Evolutionary conservation across 192 early-diverging fungal genomes (phyloP), one percentile per base, ranked within the genome.

Genomic region (Dissophora globulifera): DNA sequence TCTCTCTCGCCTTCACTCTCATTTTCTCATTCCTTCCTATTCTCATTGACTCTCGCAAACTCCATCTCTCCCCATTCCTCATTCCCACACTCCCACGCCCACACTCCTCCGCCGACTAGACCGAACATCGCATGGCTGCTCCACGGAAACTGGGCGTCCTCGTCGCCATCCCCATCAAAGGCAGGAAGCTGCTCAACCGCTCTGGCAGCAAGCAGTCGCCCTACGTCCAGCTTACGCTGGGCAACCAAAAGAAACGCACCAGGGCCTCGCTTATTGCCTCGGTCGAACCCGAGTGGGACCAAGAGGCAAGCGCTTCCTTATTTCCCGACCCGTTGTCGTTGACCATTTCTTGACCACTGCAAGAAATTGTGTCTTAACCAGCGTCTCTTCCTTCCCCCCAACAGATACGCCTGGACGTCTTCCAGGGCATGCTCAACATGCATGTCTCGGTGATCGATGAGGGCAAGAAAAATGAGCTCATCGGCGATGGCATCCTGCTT

Each of bases 231-330:
- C 72, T 76, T 22, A 67, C 23, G 22, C 46, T 76, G 4, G 51
- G 63, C 10, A n/a, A 62, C 26, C 57, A 76, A 41, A 66, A 76
- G 63, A 76, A 76, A 19, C 63, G 72, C 35, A 76, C 72, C 4
- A 66, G 57, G 51, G 58, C 72, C 26, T 76, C 72, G 0, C 64
- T 76, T n/a, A 67, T 76, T 26, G 63, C 72, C 0, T 76, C 72
- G 10, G 51, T 62, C 27, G 72, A 76, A 40, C 72, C 72, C 60
- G 72, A 76, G 47, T 76, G 72, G 72, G 72, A 76, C 58, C 72
- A 76, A 30, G 72, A 76, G 72, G 72, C 40, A 76, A 33, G 51
- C 23, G 26, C n/a, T 35, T 33, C 12, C 25, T 48, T 47, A 3
- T 20, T 45, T 41, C n/a, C 52, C n/a, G n/a, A n/a, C n/a, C n/a